A percentile compares a stretch with the other conserved stretches of the same genome.
Evolutionary conservation across 768 basidiomycete genomes (phyloP).

Genomic region (Gloeopeniophorella convolvens): DNA sequence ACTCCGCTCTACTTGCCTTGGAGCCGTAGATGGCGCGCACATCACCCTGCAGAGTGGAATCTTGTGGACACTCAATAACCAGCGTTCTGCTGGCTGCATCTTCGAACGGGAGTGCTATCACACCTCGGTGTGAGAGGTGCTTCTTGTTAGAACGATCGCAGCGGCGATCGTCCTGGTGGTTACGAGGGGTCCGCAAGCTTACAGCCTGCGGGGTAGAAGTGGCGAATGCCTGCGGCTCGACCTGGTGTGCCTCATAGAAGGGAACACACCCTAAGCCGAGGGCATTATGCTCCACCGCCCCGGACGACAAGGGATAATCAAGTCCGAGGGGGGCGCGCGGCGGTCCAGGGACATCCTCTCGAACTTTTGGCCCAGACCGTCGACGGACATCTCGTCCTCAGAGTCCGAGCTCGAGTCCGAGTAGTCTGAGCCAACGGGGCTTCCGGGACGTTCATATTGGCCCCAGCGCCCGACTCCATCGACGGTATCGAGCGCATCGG

Average conservation of each 20-base stretch:
- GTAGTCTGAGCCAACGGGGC: background rate
- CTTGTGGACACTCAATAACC: background rate
- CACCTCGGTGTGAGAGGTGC: background rate
- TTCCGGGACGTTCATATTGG: background rate
- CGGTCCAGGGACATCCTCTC: background rate
- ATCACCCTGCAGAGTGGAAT: background rate
- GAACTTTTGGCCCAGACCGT: too few relatives aligned
- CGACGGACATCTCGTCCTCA: background rate
- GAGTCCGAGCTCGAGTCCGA: conserved; percentile 1
- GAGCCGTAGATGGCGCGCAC: background rate
- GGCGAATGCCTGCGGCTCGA: background rate
- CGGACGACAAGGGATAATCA: background rate
- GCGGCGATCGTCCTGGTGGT: conserved; percentile 8
- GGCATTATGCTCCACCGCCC: background rate
- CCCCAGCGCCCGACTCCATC: background rate
- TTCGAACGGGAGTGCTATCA: background rate
- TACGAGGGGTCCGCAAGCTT: conserved; percentile 1
- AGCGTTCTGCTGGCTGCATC: background rate
- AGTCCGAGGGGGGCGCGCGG: too few relatives aligned
- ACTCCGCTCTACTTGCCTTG: background rate
- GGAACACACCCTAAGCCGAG: background rate
- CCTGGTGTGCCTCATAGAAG: background rate
- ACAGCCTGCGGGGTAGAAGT: background rate
- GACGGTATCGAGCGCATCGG: background rate
- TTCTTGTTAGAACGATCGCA: background rate